Evolutionary conservation across 2,329 filamentous ascomycete species (phyloP).

Genomic region (Didymosphaeria variabile): DNA sequence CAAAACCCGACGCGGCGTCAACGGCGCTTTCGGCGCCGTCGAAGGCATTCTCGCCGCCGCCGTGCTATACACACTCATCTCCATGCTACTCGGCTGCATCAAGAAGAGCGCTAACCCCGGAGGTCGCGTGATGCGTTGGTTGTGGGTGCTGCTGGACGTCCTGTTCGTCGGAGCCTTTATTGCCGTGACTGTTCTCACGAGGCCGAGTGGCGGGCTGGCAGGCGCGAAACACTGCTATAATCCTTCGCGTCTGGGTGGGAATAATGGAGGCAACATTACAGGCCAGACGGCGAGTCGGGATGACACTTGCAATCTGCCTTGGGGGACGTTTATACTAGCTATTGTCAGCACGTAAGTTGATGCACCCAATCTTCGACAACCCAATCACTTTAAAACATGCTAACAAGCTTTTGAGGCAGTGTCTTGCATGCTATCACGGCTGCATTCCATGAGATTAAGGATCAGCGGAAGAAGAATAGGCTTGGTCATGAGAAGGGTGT

Average conservation of each 20-base stretch:
- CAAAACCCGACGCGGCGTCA: conserved; percentile 37
- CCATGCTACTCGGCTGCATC: conserved; percentile 46
- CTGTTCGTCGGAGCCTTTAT: conserved; percentile 53
- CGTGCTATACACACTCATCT: conserved; percentile 54
- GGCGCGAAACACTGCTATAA: conserved; percentile 47
- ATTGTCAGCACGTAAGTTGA: conserved; percentile 57
- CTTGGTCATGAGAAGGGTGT: background rate
- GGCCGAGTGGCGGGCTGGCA: conserved; percentile 45
- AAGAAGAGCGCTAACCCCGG: conserved; percentile 43
- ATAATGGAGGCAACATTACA: conserved; percentile 20
- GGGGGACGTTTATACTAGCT: conserved; percentile 56
- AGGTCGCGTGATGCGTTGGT: conserved; percentile 48
- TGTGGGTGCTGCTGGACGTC: conserved; percentile 52
- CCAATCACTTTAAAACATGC: conserved; percentile 21
- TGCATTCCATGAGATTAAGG: conserved; percentile 51
- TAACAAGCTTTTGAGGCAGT: conserved; percentile 16
- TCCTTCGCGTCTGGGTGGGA: conserved; percentile 9
- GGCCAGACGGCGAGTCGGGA: conserved; percentile 27
- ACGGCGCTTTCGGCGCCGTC: conserved; percentile 51
- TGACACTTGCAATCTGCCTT: conserved; percentile 52
- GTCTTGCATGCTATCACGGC: conserved; percentile 56
- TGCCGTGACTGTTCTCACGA: conserved; percentile 53
- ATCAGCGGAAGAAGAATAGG: conserved; percentile 26
- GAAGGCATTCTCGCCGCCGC: conserved; percentile 58
- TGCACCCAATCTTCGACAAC: background rate